Evolutionary conservation across 306 rosid species (phyloP).

Genomic region (Lupinus albus): DNA sequence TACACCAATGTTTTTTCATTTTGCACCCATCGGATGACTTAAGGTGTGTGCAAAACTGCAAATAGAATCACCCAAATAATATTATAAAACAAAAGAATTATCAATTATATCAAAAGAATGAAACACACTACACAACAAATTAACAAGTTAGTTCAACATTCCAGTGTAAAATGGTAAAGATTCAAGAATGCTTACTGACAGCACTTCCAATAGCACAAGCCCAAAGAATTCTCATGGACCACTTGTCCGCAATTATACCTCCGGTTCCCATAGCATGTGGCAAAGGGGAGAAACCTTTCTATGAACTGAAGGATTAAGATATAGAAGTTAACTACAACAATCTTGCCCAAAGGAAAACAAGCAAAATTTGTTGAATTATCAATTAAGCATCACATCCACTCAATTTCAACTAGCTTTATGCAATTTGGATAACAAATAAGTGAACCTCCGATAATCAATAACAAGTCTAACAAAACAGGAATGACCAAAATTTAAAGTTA

Average conservation of each 20-base stretch:
- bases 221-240: slow-evolving; percentile 65
- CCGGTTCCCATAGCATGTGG: slow-evolving; percentile 46
- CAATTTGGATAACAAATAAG: neutral
- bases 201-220: slow-evolving; percentile 57
- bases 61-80: neutral
- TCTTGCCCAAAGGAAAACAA: slow-evolving; percentile 26
- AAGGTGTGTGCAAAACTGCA: too few species aligned
- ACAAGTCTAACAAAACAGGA: too few species aligned
- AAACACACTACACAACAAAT: slow-evolving; percentile 10
- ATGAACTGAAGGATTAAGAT: slow-evolving; percentile 25
- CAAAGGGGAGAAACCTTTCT: slow-evolving; percentile 23
- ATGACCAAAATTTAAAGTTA: too few species aligned
- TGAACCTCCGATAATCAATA: too few species aligned
- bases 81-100: neutral
- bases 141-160: slow-evolving; percentile 16
- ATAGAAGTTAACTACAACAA: slow-evolving; percentile 4
- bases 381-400: neutral
- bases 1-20: too few species aligned
- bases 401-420: neutral
- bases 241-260: slow-evolving; percentile 52
- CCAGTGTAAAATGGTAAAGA: slow-evolving; percentile 19
- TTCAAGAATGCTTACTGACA: slow-evolving; percentile 39
- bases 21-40: too few species aligned
- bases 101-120: neutral
- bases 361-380: neutral